phyloP scores from a whole-genome alignment of 106 monocot species.

The Ottelia alismoides region DNA sequence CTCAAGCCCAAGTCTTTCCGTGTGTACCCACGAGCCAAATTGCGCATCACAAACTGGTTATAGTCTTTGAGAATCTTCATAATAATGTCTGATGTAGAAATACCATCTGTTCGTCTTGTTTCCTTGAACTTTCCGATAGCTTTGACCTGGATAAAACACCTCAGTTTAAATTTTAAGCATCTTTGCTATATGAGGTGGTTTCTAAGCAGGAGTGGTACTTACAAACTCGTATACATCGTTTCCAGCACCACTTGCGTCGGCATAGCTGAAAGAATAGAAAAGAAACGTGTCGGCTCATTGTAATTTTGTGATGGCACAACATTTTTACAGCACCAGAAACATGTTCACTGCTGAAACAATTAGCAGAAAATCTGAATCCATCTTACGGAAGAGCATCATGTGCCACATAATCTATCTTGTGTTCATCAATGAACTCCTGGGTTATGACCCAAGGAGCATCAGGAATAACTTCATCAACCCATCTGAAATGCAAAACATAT shows the following conservation, averaged over 20 bases:
- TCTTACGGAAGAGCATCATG: too few relatives aligned
- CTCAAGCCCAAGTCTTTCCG: constrained; percentile 85
- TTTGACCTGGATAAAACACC: constrained; percentile 53
- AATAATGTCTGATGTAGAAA: constrained; percentile 87
- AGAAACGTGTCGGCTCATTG: too few relatives aligned
- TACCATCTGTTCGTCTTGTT: constrained; percentile 84
- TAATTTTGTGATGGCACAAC: too few relatives aligned
- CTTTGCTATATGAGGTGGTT: too few relatives aligned
- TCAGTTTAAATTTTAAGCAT: too few relatives aligned
- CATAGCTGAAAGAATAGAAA: constrained; percentile 79
- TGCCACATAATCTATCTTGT: constrained; percentile 74
- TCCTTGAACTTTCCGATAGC: constrained; percentile 74
- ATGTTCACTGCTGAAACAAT: too few relatives aligned
- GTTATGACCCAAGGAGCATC: constrained; percentile 85
- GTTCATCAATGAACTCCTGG: constrained; percentile 60
- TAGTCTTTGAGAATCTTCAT: constrained; percentile 94
- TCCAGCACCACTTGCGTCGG: constrained; percentile 77
- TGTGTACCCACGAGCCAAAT: constrained; percentile 75
- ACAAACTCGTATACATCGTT: constrained; percentile 89
- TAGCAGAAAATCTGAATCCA: too few relatives aligned
- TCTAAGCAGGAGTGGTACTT: too few relatives aligned
- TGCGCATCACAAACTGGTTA: constrained; percentile 83
- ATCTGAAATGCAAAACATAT: too few relatives aligned
- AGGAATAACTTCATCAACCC: constrained; percentile 90
- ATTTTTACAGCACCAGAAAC: too few relatives aligned